phyloP scores from a whole-genome alignment of 495 filamentous ascomycete species.

The Glonium stellatum region DNA sequence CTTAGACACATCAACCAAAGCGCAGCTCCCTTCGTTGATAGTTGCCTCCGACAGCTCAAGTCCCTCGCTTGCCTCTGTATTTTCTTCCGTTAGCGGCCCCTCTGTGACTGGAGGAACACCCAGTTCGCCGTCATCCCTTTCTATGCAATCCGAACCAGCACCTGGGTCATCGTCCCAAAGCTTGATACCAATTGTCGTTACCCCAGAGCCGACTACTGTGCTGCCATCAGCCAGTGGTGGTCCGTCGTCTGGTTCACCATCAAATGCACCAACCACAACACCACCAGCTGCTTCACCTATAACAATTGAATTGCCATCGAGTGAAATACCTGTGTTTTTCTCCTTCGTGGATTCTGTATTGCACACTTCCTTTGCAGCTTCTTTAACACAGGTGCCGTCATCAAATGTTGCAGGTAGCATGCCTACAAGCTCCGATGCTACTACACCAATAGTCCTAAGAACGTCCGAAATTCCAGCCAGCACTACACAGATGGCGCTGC shows the following conservation, averaged over 20 bases:
- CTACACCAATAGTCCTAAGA: not conserved
- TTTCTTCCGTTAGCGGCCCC: not conserved
- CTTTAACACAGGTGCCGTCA: not conserved
- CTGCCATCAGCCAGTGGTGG: no score
- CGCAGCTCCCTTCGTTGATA: not conserved
- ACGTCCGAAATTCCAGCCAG: not conserved
- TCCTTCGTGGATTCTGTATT: not conserved
- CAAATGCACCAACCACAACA: not conserved
- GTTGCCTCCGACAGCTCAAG: not conserved
- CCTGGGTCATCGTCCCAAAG: not conserved
- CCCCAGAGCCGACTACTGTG: not conserved
- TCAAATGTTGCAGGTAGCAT: not conserved
- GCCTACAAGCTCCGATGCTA: not conserved
- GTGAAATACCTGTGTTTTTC: not conserved
- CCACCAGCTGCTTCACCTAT: not conserved
- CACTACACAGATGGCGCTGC: not conserved
- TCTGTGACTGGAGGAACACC: not conserved
- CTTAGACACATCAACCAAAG: not conserved
- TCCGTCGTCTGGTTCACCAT: not conserved
- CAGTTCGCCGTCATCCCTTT: not conserved
- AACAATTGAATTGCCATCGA: conserved; percentile 1
- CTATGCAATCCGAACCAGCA: not conserved
- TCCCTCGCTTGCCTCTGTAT: not conserved
- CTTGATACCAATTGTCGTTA: not conserved
- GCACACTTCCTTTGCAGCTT: not conserved